A percentile compares a stretch with the other conserved stretches of the same genome.
Evolutionary conservation across 1,284 basidiomycete genomes (phyloP).

Genomic region (Somion occarium): DNA sequence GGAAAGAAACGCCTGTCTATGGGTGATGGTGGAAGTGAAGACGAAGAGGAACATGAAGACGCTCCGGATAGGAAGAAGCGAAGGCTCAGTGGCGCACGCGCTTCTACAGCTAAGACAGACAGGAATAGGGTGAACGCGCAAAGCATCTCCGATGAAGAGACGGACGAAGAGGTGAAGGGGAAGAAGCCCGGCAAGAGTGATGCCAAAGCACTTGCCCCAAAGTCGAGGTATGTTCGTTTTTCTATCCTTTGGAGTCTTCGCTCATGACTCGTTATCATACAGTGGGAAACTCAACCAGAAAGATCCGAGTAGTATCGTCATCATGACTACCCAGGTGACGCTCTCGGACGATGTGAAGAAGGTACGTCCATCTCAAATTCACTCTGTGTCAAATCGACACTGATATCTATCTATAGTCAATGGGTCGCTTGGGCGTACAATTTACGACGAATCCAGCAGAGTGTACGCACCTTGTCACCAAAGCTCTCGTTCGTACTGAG

Average conservation of each 20-base stretch:
- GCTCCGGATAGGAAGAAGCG: slow-evolving; percentile 32
- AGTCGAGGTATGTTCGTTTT: neutral
- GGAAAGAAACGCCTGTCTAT: slow-evolving; percentile 26
- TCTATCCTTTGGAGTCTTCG: neutral
- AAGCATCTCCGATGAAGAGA: slow-evolving; percentile 16
- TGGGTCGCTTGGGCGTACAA: slow-evolving; percentile 60
- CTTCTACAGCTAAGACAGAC: slow-evolving; percentile 9
- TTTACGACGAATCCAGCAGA: slow-evolving; percentile 55
- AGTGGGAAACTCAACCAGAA: slow-evolving; percentile 1
- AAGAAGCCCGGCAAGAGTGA: slow-evolving; percentile 11
- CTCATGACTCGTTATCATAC: neutral
- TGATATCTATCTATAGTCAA: slow-evolving; percentile 35
- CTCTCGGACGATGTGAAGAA: slow-evolving; percentile 50
- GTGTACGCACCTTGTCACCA: slow-evolving; percentile 74
- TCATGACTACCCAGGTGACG: slow-evolving; percentile 59
- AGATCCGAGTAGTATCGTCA: slow-evolving; percentile 24
- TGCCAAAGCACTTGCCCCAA: slow-evolving; percentile 1
- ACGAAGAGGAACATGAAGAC: slow-evolving; percentile 26
- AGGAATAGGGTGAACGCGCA: slow-evolving; percentile 18
- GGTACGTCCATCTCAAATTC: slow-evolving; percentile 32
- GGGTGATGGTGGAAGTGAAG: slow-evolving; percentile 14
- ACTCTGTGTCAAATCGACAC: neutral
- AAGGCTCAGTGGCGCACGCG: slow-evolving; percentile 9
- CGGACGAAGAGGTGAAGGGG: slow-evolving; percentile 15
- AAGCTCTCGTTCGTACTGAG: slow-evolving; percentile 69